Evolutionary conservation across 768 basidiomycete genomes (phyloP).

Genomic region (Chalciporus piperatus): DNA sequence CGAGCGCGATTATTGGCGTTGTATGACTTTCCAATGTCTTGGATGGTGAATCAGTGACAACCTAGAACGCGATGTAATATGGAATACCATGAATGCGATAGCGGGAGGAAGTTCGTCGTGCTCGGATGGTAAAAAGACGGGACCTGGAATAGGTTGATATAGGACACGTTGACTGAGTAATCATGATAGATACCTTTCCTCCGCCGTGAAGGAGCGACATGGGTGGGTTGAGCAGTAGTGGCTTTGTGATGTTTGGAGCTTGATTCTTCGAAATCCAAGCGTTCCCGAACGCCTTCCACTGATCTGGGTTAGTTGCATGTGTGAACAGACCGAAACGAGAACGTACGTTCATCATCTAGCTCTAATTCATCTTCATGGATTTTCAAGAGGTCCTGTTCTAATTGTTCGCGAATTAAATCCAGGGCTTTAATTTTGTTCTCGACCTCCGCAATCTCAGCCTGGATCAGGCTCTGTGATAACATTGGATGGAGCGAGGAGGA

Average conservation of each 20-base stretch:
- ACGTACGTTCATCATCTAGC: conserved; percentile 91
- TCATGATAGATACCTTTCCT: conserved; percentile 25
- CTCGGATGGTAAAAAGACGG: conserved; percentile 94
- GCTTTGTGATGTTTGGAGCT: conserved; percentile 27
- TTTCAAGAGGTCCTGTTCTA: conserved; percentile 80
- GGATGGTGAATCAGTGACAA: conserved; percentile 11
- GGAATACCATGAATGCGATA: conserved; percentile 90
- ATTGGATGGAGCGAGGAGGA: conserved; percentile 5
- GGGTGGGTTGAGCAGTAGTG: conserved; percentile 7
- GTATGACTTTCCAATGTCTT: conserved; percentile 83
- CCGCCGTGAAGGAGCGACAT: conserved; percentile 30
- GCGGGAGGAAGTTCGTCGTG: conserved; percentile 93
- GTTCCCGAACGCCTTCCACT: conserved; percentile 91
- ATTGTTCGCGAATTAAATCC: conserved; percentile 72
- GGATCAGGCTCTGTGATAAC: conserved; percentile 66
- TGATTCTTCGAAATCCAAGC: conserved; percentile 68
- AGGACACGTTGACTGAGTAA: neutral
- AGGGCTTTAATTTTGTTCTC: conserved; percentile 85
- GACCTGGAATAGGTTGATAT: conserved; percentile 48
- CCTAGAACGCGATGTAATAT: neutral
- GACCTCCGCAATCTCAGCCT: conserved; percentile 86
- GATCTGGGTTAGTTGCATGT: conserved; percentile 7
- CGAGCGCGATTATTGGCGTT: conserved; percentile 81
- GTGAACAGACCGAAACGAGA: neutral
- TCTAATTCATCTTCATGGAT: conserved; percentile 95